These are phyloP conservation scores for Typha latifolia DNA, from an alignment of 176 grass and related monocot genomes.

Conservation along the genomic window DNA sequence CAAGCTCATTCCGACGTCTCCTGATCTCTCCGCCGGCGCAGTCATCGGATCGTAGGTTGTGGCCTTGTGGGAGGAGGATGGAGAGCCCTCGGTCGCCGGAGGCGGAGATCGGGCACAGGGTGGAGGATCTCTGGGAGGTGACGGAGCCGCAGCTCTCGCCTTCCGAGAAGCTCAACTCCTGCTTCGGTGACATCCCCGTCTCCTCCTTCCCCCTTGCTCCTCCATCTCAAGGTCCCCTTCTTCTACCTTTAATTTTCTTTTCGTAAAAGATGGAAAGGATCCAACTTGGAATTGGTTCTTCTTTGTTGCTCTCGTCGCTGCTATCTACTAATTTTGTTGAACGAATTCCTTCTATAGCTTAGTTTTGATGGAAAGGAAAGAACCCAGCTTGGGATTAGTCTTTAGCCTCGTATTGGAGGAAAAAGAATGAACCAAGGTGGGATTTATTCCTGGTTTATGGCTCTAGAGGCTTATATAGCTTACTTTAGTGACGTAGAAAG, in stretches of 20 bases:
- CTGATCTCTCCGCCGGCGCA: too few relatives aligned
- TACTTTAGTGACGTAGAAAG: too few relatives aligned
- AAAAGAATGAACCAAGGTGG: too few relatives aligned
- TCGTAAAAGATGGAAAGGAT: too few relatives aligned
- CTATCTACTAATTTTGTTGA: neutral
- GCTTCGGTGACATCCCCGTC: slow-evolving; percentile 76
- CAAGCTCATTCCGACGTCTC: too few relatives aligned
- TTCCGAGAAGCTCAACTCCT: slow-evolving; percentile 95
- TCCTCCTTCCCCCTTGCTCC: slow-evolving; percentile 54
- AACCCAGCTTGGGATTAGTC: too few relatives aligned
- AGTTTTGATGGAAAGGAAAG: too few relatives aligned
- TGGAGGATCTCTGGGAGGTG: slow-evolving; percentile 95
- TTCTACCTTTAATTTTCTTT: neutral
- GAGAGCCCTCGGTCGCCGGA: slow-evolving; percentile 83
- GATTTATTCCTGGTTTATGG: too few relatives aligned
- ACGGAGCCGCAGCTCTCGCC: slow-evolving; percentile 82
- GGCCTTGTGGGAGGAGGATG: slow-evolving; percentile 14
- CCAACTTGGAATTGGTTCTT: slow-evolving; percentile 1
- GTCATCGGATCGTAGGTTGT: neutral
- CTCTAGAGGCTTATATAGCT: too few relatives aligned
- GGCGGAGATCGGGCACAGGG: slow-evolving; percentile 73
- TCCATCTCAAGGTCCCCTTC: slow-evolving; percentile 39
- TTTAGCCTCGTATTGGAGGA: too few relatives aligned
- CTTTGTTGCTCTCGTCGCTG: neutral
- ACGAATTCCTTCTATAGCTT: too few relatives aligned